These are phyloP conservation scores for Suillus subaureus DNA, from an alignment of 768 basidiomycete species.

Conservation along the genomic window DNA sequence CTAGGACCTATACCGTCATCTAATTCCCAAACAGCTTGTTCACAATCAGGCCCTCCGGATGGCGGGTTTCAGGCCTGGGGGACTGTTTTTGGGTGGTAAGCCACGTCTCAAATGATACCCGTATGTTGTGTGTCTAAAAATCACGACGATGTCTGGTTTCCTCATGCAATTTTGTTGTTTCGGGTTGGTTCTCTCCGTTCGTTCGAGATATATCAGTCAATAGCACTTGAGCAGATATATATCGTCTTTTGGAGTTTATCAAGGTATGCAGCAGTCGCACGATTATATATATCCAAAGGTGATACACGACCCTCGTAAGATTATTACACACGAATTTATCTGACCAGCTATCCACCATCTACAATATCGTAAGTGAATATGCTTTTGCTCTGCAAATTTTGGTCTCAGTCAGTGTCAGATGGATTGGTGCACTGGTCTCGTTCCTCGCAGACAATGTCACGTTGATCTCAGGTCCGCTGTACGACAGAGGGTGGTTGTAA, in stretches of 20 bases:
- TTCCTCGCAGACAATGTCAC: too few species aligned
- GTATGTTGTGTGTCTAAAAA: not conserved
- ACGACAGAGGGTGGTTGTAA: conserved; percentile 35
- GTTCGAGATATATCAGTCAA: not conserved
- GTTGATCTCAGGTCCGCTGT: too few species aligned
- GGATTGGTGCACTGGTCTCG: too few species aligned
- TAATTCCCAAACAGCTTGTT: too few species aligned
- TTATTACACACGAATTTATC: conserved; percentile 33
- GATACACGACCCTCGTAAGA: conserved; percentile 23
- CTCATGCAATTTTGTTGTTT: conserved; percentile 30
- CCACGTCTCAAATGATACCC: not conserved
- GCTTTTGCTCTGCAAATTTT: conserved; percentile 25
- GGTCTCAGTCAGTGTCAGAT: too few species aligned
- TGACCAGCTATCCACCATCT: conserved; percentile 28
- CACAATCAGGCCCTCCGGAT: too few species aligned
- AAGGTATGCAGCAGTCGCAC: too few species aligned
- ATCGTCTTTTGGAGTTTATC: conserved; percentile 35
- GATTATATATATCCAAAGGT: not conserved
- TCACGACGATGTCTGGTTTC: conserved; percentile 13
- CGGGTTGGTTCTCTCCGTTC: conserved; percentile 15
- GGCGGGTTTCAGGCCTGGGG: too few species aligned
- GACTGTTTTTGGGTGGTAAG: too few species aligned
- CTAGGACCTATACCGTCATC: too few species aligned
- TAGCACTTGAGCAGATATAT: conserved; percentile 21
- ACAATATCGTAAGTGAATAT: conserved; percentile 27